These are phyloP conservation scores for Lonicera japonica DNA, from an alignment of 129 eudicot species.

Conservation along the genomic window DNA sequence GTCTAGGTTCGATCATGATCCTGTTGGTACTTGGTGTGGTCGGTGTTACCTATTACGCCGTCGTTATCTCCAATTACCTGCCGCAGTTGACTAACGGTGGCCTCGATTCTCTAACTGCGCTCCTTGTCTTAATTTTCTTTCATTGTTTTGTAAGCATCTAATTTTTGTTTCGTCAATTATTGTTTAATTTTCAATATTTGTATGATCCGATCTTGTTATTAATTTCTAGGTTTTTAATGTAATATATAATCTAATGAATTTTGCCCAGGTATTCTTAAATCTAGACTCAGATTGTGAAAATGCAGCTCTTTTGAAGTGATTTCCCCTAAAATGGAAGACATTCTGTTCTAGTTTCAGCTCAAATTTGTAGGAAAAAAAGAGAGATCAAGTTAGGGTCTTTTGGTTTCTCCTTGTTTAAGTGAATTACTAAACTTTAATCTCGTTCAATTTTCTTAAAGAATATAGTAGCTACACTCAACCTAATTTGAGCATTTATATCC, in stretches of 20 bases:
- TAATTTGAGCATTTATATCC: too few relatives aligned
- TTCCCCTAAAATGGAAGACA: too few relatives aligned
- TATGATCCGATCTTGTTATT: too few relatives aligned
- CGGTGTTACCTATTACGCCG: slow-evolving; percentile 90
- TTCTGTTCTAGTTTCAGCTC: background rate
- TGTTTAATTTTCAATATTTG: background rate
- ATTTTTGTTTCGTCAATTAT: background rate
- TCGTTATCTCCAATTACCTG: slow-evolving; percentile 75
- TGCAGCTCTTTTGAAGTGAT: too few relatives aligned
- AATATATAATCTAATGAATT: too few relatives aligned
- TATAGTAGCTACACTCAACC: too few relatives aligned
- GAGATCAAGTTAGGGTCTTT: background rate
- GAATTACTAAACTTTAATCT: background rate
- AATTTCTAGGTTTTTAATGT: too few relatives aligned
- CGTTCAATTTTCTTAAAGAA: too few relatives aligned
- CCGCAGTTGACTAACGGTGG: slow-evolving; percentile 72
- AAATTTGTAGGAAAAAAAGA: background rate
- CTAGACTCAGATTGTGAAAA: too few relatives aligned
- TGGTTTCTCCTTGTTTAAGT: background rate
- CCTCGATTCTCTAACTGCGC: slow-evolving; percentile 57
- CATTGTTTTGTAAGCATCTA: slow-evolving; percentile 52
- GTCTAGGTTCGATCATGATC: slow-evolving; percentile 96
- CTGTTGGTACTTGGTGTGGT: slow-evolving; percentile 84
- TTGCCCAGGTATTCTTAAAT: too few relatives aligned
- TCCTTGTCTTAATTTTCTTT: slow-evolving; percentile 55